phyloP scores from a whole-genome alignment of 1,139 yeast species.

The Sporopachydermia cereana region DNA sequence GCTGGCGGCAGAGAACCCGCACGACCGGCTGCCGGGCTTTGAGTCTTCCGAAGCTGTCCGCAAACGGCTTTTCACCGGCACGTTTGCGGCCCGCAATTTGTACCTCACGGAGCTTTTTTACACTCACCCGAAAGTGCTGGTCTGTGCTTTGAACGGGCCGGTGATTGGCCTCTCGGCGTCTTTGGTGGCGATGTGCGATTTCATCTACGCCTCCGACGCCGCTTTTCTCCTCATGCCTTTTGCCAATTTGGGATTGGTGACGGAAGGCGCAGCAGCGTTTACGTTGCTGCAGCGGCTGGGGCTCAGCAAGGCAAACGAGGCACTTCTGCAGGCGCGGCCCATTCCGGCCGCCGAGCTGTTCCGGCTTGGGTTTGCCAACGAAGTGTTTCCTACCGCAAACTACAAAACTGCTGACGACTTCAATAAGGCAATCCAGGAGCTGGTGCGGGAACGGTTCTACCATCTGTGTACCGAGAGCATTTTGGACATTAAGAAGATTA shows the following conservation, averaged over 20 bases:
- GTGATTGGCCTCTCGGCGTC: constrained; percentile 75
- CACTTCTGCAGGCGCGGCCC: constrained; percentile 58
- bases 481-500: constrained; percentile 47
- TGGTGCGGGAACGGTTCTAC: constrained; percentile 27
- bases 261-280: constrained; percentile 71
- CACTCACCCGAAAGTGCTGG: constrained; percentile 61
- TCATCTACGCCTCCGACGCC: constrained; percentile 58
- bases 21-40: constrained; percentile 12
- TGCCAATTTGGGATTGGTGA: constrained; percentile 71
- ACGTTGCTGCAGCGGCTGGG: constrained; percentile 65
- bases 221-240: constrained; percentile 65
- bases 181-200: constrained; percentile 62
- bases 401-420: constrained; percentile 43
- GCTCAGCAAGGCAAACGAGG: constrained; percentile 62
- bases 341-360: constrained; percentile 48
- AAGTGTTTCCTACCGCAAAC: constrained; percentile 35
- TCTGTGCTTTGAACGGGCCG: constrained; percentile 78
- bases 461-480: constrained; percentile 47
- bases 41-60: constrained; percentile 6
- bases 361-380: constrained; percentile 51
- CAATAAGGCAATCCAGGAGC: constrained; percentile 40
- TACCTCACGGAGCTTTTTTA: constrained; percentile 58
- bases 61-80: constrained; percentile 43
- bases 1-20: constrained; percentile 18
- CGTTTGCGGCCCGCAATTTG: constrained; percentile 59